Conservation (phyloP, 371 early-diverging fungal genomes). For the Apophysomyces sp. region DNA sequence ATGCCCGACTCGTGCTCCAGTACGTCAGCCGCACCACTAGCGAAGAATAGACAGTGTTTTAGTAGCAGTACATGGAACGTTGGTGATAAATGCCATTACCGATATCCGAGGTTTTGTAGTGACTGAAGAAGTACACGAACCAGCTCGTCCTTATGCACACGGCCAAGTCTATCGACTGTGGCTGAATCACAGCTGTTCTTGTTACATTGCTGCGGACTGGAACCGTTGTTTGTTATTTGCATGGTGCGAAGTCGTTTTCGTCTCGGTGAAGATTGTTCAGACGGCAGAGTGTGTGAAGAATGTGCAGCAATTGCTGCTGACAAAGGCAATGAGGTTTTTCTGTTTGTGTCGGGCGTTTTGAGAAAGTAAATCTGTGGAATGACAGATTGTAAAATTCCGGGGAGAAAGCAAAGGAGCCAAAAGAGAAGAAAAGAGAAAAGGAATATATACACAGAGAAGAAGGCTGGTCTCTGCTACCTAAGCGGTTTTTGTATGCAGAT, state of each 20-base stretch:
- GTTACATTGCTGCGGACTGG: not conserved
- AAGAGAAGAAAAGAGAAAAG: not conserved
- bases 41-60: constrained; percentile 4
- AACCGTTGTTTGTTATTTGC: not conserved
- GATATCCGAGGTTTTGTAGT: constrained; percentile 80
- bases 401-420: not conserved
- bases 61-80: not conserved
- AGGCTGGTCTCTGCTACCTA: not conserved
- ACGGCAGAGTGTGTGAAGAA: not conserved
- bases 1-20: constrained; percentile 78
- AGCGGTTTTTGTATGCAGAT: not conserved
- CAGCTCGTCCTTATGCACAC: constrained; percentile 65
- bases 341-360: constrained; percentile 4
- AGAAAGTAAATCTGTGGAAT: not conserved
- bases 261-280: not conserved
- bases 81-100: constrained; percentile 37
- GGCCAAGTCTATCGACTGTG: not conserved
- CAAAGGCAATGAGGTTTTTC: not conserved
- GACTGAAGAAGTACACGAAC: constrained; percentile 86
- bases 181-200: not conserved
- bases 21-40: constrained; percentile 55
- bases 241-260: not conserved
- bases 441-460: too few relatives aligned
- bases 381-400: not conserved
- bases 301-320: constrained; percentile 7